A percentile compares a stretch with the other conserved stretches of the same genome.
Evolutionary conservation across 768 basidiomycete species (phyloP).

Genomic region (Rhodosporidiobolus sp.): DNA sequence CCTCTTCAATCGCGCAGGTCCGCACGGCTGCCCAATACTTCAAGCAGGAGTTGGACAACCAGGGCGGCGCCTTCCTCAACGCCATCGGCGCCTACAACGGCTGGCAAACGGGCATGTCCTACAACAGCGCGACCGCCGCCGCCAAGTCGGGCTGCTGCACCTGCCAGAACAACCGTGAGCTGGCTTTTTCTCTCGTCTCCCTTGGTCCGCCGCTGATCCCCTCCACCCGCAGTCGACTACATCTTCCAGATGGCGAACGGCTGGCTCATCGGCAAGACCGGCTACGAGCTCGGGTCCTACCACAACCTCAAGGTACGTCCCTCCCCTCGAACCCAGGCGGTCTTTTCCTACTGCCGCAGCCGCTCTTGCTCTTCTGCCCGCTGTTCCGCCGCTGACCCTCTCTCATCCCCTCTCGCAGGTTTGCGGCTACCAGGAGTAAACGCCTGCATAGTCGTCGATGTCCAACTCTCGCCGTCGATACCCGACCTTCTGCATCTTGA

Average conservation of each 20-base stretch:
- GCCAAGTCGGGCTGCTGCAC: not conserved
- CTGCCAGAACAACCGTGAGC: conserved; percentile 24
- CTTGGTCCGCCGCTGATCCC: not conserved
- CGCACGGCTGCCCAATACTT: conserved; percentile 36
- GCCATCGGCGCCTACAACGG: conserved; percentile 30
- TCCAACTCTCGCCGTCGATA: too few species aligned
- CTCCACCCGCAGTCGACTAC: conserved; percentile 8
- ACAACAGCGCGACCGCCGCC: conserved; percentile 6
- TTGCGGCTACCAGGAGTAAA: too few species aligned
- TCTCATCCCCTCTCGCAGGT: too few species aligned
- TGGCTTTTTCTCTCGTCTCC: not conserved
- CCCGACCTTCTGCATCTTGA: too few species aligned
- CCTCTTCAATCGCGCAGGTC: too few species aligned
- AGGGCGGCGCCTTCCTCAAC: conserved; percentile 18
- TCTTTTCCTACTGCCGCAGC: too few species aligned
- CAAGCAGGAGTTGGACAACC: conserved; percentile 12
- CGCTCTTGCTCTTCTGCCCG: too few species aligned
- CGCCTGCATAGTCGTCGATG: too few species aligned
- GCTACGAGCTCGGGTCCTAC: conserved; percentile 23
- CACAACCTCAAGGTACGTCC: conserved; percentile 18
- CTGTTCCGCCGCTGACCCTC: too few species aligned
- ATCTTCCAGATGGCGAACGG: conserved; percentile 31
- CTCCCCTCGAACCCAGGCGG: too few species aligned
- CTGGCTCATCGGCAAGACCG: conserved; percentile 33
- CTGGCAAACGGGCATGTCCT: conserved; percentile 12